Percentiles rank a stretch among this genome's conserved stretches.
These are phyloP conservation scores for Eragrostis nindensis DNA, from an alignment of 176 grass and related monocot species.

Conservation along the genomic window DNA sequence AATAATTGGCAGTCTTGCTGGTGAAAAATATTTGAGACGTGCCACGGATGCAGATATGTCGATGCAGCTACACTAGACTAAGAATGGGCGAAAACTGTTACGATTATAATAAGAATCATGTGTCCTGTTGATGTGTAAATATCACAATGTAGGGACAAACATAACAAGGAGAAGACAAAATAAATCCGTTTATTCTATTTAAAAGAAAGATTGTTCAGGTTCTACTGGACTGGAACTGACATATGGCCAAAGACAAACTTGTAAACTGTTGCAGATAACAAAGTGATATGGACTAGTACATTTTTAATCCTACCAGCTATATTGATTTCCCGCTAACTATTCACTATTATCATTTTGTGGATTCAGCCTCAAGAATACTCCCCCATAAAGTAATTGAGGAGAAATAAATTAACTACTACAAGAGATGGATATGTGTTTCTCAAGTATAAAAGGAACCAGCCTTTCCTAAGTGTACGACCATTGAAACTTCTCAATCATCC, in stretches of 20 bases:
- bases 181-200: not conserved
- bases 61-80: not conserved
- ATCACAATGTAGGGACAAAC: not conserved
- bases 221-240: not conserved
- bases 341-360: not conserved
- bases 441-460: not conserved
- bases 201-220: not conserved
- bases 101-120: not conserved
- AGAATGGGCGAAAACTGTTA: not conserved
- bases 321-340: not conserved
- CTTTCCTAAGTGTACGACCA: not conserved
- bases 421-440: not conserved
- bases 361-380: not conserved
- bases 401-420: not conserved
- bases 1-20: not conserved
- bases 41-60: not conserved
- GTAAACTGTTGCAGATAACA: not conserved
- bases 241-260: not conserved
- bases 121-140: not conserved
- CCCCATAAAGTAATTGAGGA: not conserved
- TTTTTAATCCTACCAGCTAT: not conserved
- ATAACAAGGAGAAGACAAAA: slow-evolving; percentile 7
- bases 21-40: not conserved
- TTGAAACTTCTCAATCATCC: not conserved
- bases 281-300: not conserved